Evolutionary conservation across 805 yeast species (phyloP), one percentile per base, ranked within the genome.

Genomic region (Sungouiella blattae): DNA sequence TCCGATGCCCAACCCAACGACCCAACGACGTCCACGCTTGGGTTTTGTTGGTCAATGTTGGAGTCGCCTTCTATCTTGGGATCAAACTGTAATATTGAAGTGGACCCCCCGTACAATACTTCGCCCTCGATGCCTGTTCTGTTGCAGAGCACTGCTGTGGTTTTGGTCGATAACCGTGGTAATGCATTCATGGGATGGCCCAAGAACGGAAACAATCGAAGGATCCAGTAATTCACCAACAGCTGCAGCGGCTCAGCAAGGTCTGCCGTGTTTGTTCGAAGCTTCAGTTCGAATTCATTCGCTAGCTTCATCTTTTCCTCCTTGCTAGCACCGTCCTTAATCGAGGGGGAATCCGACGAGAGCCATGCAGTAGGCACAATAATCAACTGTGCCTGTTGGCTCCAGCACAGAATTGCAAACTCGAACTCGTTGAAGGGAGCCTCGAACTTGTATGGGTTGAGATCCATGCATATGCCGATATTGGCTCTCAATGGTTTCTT

Each of bases 391-490:
- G 77, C 75, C 8, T 64, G 50, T 28, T 77, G 69, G 0, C 58
- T 47, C 14, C 63, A 52, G 39, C 84, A 78, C 34, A 68, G 67
- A 18, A 59, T 55, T 0, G 89, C 71, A 57, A 84, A 86, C 57
- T 89, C 97, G 53, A 74, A 87, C 17, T 66, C 69, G 24, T 71
- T 66, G 59, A 87, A 88, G 1, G 94, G 88, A 1, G 95, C 87
- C 43, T 75, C 67, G 56, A 89, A 89, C 53, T 84, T 71, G 56
- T 85, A 83, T 0, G 96, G 96, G 55, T 86, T 88, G 42, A 89
- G 58, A 60, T 89, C 98, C 97, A 89, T 89, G 55, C 98, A 89
- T 5, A 89, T 87, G 0, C 96, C 98, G 36, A 89, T 67, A 22
- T 80, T 71, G 1, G 83, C 63, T 2, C 44, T 43, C 8, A 59